Evolutionary conservation across 2,329 filamentous ascomycete genomes (phyloP), one percentile per base, ranked within the genome.

Genomic region (Penicillium sp.): DNA sequence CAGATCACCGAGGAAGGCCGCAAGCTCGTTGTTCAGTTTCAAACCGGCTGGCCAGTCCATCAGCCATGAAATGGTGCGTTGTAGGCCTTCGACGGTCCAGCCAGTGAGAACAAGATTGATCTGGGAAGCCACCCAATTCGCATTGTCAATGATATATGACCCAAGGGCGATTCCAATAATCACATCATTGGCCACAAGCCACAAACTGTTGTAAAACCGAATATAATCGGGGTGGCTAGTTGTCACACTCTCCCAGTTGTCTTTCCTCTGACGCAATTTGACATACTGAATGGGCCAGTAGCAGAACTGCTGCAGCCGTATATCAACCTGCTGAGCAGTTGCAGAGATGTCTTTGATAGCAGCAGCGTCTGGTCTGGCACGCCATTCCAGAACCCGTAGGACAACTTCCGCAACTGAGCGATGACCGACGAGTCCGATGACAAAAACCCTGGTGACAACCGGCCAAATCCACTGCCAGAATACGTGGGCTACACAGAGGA

Each of bases 271-370:
- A n/a, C 90, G 85, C 38, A 98, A 70, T 13, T 89, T 97, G 35
- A 91, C 78, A 64, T 97, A 96, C 67, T 98, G 91, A 69, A 95
- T 89, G 2, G 93, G 94, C 90, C 91, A 97, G 68, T 98, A 98
- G 69, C 91, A 97, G 64, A 97, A 97, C 65, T 98, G 93, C 65
- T 97, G 89, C 18, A 98, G 77, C 4, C 93, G 86, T 55, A 98
- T 96, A 69, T 98, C 93, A 28, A 98, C 84, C 69, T 98, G 93
- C 66, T 98, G 93, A 20, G 93, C 93, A 0, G 91, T 97, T 11
- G 93, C 93, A 26, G 90, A 97, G 36, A 97, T 82, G 65, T 98
- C 93, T 66, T 97, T 97, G 46, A 98, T 72, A 0, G 93, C 93
- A 32, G 89, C 84, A 40, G 84, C 85, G 34, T 86, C 84, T 6